These are phyloP conservation scores for Leccinum huronense DNA, from an alignment of 1,284 basidiomycete genomes.

Conservation along the genomic window DNA sequence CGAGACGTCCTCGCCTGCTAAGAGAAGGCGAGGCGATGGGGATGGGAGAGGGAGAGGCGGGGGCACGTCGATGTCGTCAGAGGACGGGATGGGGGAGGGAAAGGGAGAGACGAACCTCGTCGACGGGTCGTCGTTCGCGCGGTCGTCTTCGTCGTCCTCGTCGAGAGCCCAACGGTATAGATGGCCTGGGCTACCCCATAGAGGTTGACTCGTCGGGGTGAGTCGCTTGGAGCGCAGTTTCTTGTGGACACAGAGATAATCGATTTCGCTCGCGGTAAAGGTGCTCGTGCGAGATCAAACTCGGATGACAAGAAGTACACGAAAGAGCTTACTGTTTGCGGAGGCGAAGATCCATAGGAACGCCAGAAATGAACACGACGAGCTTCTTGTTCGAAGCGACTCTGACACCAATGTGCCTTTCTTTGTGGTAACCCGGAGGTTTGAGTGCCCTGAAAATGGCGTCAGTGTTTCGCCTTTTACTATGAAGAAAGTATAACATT, in stretches of 20 bases:
- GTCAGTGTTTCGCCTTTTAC: slow-evolving; percentile 4
- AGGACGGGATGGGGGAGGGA: too few species aligned
- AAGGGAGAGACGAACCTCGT: too few species aligned
- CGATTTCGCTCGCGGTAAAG: slow-evolving; percentile 85
- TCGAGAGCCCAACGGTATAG: slow-evolving; percentile 83
- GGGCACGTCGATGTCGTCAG: too few species aligned
- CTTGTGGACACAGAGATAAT: slow-evolving; percentile 98
- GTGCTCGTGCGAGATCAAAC: slow-evolving; percentile 36
- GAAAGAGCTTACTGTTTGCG: slow-evolving; percentile 64
- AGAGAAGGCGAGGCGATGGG: too few species aligned
- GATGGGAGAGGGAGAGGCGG: too few species aligned
- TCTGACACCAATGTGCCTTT: slow-evolving; percentile 96
- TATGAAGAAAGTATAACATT: slow-evolving; percentile 60
- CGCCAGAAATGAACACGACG: slow-evolving; percentile 98
- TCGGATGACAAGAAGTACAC: not conserved
- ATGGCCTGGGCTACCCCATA: slow-evolving; percentile 95
- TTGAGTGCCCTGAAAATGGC: slow-evolving; percentile 76
- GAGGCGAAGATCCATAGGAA: slow-evolving; percentile 81
- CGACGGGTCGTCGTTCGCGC: too few species aligned
- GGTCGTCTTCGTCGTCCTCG: too few species aligned
- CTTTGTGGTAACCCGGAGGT: slow-evolving; percentile 89
- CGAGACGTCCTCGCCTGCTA: too few species aligned
- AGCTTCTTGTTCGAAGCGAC: slow-evolving; percentile 89
- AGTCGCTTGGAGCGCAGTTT: slow-evolving; percentile 95
- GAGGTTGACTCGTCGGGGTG: slow-evolving; percentile 88